Conservation (phyloP, 352 stramenopile genomes). For the Chrysophaeum taylorii region DNA sequence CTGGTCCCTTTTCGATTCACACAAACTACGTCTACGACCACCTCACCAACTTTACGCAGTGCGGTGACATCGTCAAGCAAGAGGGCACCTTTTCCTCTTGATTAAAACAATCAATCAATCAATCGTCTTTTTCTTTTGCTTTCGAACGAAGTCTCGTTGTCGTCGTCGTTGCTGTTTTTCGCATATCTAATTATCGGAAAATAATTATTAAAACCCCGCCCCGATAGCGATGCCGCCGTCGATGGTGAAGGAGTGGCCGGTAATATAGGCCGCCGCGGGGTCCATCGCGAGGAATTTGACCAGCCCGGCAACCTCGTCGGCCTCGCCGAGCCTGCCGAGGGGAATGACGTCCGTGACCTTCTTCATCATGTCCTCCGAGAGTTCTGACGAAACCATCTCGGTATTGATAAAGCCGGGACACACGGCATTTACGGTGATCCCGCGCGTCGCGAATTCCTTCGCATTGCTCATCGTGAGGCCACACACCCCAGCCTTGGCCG, state of each 20-base stretch:
- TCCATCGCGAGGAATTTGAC: slow-evolving; percentile 61
- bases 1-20: too few species aligned
- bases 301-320: slow-evolving; percentile 48
- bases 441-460: slow-evolving; percentile 61
- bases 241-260: slow-evolving; percentile 69
- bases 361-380: slow-evolving; percentile 39
- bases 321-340: slow-evolving; percentile 58
- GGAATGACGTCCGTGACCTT: slow-evolving; percentile 54
- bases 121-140: too few species aligned
- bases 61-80: too few species aligned
- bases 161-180: too few species aligned
- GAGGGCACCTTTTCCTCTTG: too few species aligned
- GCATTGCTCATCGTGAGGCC: slow-evolving; percentile 66
- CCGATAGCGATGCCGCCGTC: slow-evolving; percentile 71
- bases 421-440: slow-evolving; percentile 62
- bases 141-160: too few species aligned
- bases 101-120: too few species aligned
- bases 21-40: too few species aligned
- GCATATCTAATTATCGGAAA: too few species aligned
- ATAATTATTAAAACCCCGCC: slow-evolving; percentile 19
- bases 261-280: slow-evolving; percentile 63
- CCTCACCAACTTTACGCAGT: too few species aligned
- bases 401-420: slow-evolving; percentile 72
- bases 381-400: slow-evolving; percentile 62
- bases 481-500: slow-evolving; percentile 70